Base-by-base conservation (phyloP, 1,139 yeast species). In the Suhomyces coccinellae region DNA sequence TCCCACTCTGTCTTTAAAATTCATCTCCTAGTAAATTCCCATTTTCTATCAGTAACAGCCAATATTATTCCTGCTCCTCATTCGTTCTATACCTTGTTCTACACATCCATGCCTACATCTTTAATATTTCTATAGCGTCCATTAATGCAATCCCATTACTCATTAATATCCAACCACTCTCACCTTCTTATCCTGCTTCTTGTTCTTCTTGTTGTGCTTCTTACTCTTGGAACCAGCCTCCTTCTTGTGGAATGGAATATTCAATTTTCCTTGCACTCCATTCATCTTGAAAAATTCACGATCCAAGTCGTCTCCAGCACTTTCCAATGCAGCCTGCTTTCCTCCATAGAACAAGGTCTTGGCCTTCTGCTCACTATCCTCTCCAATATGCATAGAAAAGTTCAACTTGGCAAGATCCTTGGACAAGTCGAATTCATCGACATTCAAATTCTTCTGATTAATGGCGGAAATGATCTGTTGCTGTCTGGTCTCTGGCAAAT, bases 181-280 rank as follows among this genome's bases (percentile, higher is more conserved):
- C 33, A 59, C 56, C 61, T 73, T 74, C 61, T 73, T 74, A n/a
- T 73, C 79, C 42, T 74, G 74, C 67, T 85, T 87, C 65, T 83
- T 87, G 58, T 83, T 83, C 67, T 83, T 85, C 71, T 90, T 89
- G 61, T 82, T 79, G 62, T 87, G 95, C 66, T 87, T 88, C 75
- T 88, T 89, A 29, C 46, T 46, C 37, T 40, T 42, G 20, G 46
- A 40, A 17, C 50, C 54, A 24, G 61, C 60, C 5, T 48, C 60
- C 43, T 66, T 72, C 58, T 77, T 75, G 62, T 90, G 96, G 76
- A 88, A 88, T 9, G 97, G 96, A 22, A 78, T 71, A 35, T 74
- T 73, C 47, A 85, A 60, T 48, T 77, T 80, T 3, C 95, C 96
- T 51, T 76, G 75, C 3, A 85, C 81, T 24, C 67, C 70, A 48